These are phyloP conservation scores for Tolypocladium guangdongense DNA, from an alignment of 2,329 filamentous ascomycete genomes.

Conservation along the genomic window DNA sequence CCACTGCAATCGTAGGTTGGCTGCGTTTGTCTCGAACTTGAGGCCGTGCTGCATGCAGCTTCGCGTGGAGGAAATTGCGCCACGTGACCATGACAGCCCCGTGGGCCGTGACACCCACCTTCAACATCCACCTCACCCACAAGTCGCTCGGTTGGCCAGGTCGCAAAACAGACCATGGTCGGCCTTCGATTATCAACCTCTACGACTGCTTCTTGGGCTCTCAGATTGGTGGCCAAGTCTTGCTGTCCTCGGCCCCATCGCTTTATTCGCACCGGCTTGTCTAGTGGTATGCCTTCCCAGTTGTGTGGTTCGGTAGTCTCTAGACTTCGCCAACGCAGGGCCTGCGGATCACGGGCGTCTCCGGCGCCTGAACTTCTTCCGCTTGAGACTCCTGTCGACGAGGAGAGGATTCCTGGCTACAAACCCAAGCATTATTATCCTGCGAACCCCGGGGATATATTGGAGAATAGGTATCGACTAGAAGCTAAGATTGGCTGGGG, in stretches of 20 bases:
- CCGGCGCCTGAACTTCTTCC: conserved; percentile 4
- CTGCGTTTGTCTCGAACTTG: too few relatives aligned
- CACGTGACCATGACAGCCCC: too few relatives aligned
- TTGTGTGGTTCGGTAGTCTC: not conserved
- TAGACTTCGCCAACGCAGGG: not conserved
- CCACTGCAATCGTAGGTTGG: too few relatives aligned
- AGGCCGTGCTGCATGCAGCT: too few relatives aligned
- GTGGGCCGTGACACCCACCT: too few relatives aligned
- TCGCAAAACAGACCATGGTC: not conserved
- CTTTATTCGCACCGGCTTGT: not conserved
- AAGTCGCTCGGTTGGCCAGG: too few relatives aligned
- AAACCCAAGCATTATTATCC: conserved; percentile 17
- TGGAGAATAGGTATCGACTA: conserved; percentile 21
- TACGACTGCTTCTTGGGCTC: not conserved
- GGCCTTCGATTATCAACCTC: not conserved
- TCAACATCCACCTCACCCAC: too few relatives aligned
- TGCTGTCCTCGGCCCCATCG: not conserved
- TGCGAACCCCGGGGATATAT: conserved; percentile 17
- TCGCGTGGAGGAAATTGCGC: too few relatives aligned
- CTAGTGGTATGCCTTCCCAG: not conserved
- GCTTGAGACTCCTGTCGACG: conserved; percentile 8
- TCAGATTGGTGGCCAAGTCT: not conserved
- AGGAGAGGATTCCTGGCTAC: conserved; percentile 13
- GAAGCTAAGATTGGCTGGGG: conserved; percentile 25
- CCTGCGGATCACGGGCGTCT: not conserved